These are phyloP conservation scores for Eleusine indica DNA, from an alignment of 176 grass and related monocot species.

Conservation along the genomic window DNA sequence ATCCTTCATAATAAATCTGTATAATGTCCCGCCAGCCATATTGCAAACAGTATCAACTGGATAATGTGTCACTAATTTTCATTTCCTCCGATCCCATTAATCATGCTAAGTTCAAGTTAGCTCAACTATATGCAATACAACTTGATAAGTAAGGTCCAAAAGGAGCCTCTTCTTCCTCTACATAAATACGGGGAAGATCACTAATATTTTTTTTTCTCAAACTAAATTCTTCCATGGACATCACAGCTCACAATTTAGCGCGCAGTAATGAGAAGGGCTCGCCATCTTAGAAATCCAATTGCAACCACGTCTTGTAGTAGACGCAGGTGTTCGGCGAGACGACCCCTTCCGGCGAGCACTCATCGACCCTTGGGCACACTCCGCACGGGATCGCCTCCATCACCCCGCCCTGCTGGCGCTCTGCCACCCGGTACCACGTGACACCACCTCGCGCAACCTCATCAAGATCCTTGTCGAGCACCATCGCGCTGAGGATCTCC, in stretches of 20 bases:
- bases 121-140: too few relatives aligned
- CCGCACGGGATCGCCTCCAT: conserved; percentile 62
- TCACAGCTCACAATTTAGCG: neutral
- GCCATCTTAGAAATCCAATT: conserved; percentile 59
- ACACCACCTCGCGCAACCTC: conserved; percentile 46
- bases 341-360: conserved; percentile 61
- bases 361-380: conserved; percentile 61
- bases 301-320: conserved; percentile 67
- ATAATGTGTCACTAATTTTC: too few relatives aligned
- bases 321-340: conserved; percentile 62
- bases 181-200: too few relatives aligned
- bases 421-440: conserved; percentile 46
- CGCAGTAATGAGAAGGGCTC: neutral
- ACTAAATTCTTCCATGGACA: neutral
- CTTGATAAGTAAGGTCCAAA: too few relatives aligned
- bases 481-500: conserved; percentile 55
- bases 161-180: too few relatives aligned
- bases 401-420: conserved; percentile 30
- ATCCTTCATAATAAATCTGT: too few relatives aligned
- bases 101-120: too few relatives aligned
- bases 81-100: too few relatives aligned
- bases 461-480: conserved; percentile 60
- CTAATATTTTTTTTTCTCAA: too few relatives aligned
- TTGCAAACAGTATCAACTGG: too few relatives aligned
- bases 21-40: too few relatives aligned